Evolutionary conservation across 192 early-diverging fungal species (phyloP), one percentile per base, ranked within the genome.

Genomic region (Backusella sp.): DNA sequence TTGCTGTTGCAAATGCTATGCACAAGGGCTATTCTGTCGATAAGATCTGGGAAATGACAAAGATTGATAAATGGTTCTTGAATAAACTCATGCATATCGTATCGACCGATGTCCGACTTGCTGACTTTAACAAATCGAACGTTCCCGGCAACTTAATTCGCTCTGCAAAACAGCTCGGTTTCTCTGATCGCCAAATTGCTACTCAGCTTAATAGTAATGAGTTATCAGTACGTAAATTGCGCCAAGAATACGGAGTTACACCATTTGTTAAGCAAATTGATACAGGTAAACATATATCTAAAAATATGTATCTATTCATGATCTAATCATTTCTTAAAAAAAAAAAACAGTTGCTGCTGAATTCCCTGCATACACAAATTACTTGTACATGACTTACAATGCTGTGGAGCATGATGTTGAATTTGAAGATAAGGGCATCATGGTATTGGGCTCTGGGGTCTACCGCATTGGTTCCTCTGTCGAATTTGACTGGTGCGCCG

Each of bases 401-500:
- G 98, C 96, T 56, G 85, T 90, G 1, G 92, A 95, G 85, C 92
- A 98, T 86, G 98, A 99, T 82, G 85, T 99, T 44, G 74, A 81
- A 1, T 99, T 98, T 84, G 91, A 93, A 69, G 98, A 99, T 81
- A 89, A 94, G 80, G 98, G 97, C 65, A 88, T 95, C 23, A 98
- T 98, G 95, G 98, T 99, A 37, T 86, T 99, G 23, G 98, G 98
- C 34, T 94, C 93, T 7, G 98, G 98, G 70, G 98, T 99, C 0
- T 99, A 99, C 88, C 94, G 98, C 76, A 99, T 99, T 69, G 98
- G 98, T 36, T 93, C 91, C 14, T 97, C 95, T 74, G 96, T 98
- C n/a, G 96, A 99, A 84, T 98, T 98, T 81, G 96, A 99, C 80
- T 98, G 98, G 98, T 99, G 98, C 77, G 98, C 94, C 32, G 98